A percentile compares a stretch with the other conserved stretches of the same genome.
phyloP scores from a whole-genome alignment of 257 asterid genomes.

The Nicotiana tabacum region DNA sequence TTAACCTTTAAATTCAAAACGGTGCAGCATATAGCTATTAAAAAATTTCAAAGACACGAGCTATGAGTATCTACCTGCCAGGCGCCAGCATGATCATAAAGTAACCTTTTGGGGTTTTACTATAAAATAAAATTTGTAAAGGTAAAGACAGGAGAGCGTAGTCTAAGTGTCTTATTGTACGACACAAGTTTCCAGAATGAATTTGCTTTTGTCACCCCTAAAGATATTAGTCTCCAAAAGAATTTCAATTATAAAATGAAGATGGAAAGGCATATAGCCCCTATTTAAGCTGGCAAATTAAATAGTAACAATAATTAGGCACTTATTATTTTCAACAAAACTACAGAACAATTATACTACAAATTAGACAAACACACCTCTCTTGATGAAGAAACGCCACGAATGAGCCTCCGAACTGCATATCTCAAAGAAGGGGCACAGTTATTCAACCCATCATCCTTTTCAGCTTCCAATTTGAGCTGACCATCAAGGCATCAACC shows the following conservation, averaged over 20 bases:
- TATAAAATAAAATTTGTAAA: neutral
- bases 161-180: neutral
- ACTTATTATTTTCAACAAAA: neutral
- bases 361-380: slow-evolving; percentile 40
- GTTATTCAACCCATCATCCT: slow-evolving; percentile 74
- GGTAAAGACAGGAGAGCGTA: neutral
- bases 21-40: neutral
- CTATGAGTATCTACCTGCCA: neutral
- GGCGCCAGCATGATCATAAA: neutral
- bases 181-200: neutral
- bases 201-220: neutral
- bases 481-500: slow-evolving; percentile 41
- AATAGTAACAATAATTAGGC: neutral
- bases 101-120: neutral
- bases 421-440: slow-evolving; percentile 83
- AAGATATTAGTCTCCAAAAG: neutral
- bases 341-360: neutral
- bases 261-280: neutral
- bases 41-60: neutral
- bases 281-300: neutral
- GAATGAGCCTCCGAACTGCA: slow-evolving; percentile 88
- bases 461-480: slow-evolving; percentile 74
- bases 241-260: neutral
- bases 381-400: slow-evolving; percentile 85
- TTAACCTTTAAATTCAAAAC: neutral